Evolutionary conservation across 495 filamentous ascomycete genomes (phyloP).

Genomic region (Patellaria atrata): DNA sequence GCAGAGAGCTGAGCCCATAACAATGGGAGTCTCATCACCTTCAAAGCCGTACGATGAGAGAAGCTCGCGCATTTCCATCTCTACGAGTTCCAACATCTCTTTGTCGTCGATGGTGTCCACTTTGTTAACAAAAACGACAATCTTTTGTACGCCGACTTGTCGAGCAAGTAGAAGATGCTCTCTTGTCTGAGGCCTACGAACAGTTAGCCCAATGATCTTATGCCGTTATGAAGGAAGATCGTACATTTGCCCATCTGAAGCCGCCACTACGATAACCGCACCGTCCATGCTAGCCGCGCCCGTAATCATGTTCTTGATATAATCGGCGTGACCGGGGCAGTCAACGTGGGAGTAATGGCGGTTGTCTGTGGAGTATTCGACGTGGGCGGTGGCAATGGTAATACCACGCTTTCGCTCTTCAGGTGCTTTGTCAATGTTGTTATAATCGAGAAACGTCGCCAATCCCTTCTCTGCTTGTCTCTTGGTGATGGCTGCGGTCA

Average conservation of each 20-base stretch:
- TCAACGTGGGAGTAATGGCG: constrained; percentile 99
- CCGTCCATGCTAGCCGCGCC: constrained; percentile 96
- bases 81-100: constrained; percentile 98
- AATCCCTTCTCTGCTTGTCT: constrained; percentile 85
- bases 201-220: constrained; percentile 22
- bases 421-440: constrained; percentile 94
- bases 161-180: constrained; percentile 96
- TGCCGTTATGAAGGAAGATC: constrained; percentile 4
- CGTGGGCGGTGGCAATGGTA: constrained; percentile 94
- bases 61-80: constrained; percentile 99
- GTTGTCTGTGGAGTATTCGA: constrained; percentile 84
- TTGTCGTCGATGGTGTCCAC: constrained; percentile 90
- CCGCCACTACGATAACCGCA: constrained; percentile 95
- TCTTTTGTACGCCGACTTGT: constrained; percentile 92
- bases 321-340: constrained; percentile 99
- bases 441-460: constrained; percentile 90
- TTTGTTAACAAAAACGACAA: constrained; percentile 99
- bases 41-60: constrained; percentile 88
- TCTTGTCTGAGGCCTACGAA: constrained; percentile 78
- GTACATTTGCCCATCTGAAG: constrained; percentile 95
- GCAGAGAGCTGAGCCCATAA: constrained; percentile 92
- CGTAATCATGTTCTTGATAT: constrained; percentile 99
- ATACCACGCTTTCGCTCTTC: constrained; percentile 99
- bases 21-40: constrained; percentile 90
- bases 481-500: constrained; percentile 97